Evolutionary conservation across 352 stramenopile species (phyloP), one percentile per base, ranked within the genome.

Genomic region (Phytophthora parvispora): DNA sequence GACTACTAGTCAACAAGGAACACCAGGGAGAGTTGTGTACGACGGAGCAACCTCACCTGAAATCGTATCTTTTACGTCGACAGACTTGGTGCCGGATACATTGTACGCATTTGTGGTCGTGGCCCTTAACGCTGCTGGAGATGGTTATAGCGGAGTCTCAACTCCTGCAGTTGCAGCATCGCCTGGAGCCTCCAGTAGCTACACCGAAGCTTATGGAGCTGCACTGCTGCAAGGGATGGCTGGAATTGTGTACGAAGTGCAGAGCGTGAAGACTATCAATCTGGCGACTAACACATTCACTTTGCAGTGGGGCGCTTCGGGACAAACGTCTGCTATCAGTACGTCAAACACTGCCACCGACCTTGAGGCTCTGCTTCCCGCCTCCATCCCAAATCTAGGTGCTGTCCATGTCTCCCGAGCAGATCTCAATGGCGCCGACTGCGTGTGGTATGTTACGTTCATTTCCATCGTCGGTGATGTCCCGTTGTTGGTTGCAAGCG

Each of bases 161-260:
- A 98, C 94, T 10, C 78, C 89, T 34, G 97, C 95, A n/a, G 96
- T 99, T 13, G 84, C 95, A n/a, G 92, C 97, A 6, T 94, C 94
- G 2, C 86, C 92, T 49, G 96, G 97, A 10, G 96, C 97, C 4
- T 89, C 82, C 22, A 87, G 96, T 24, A 73, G 65, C 4, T 83
- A 91, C 69, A 99, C 96, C 8, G 91, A 93, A n/a, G 96, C 96
- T 1, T 92, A 87, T 8, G 97, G 97, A 6, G 67, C 87, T 34
- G 83, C 95, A 3, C 72, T 99, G 22, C 55, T 62, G 1, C 85
- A 91, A 52, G 97, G 97, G 18, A 99, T 99, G 74, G 90, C 96
- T 13, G 96, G 97, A 4, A 84, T 97, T 31, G 94, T 99, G 24
- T 97, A 97, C 57, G 97, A 99, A 79, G 93, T 98, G 32, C 97